A percentile compares a stretch with the other conserved stretches of the same genome.
Conservation (phyloP, 1,284 basidiomycete species). For the Testicularia cyperi region DNA sequence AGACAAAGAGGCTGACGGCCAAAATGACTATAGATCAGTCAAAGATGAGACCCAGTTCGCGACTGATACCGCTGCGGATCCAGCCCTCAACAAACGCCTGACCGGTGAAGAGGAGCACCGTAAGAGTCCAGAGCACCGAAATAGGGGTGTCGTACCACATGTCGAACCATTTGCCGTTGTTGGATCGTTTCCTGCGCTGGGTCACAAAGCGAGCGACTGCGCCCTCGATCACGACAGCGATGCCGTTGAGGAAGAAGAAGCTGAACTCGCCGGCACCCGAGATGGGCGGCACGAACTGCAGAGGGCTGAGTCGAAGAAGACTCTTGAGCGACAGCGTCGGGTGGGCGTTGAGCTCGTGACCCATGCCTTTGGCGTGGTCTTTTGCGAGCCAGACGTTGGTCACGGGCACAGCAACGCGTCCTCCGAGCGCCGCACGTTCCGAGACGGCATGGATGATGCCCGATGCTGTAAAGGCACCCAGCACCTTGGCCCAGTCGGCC, state of each 20-base stretch:
- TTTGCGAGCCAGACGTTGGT: conserved; percentile 33
- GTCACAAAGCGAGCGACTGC: conserved; percentile 15
- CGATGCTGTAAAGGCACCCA: conserved; percentile 37
- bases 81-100: conserved; percentile 43
- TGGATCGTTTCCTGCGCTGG: conserved; percentile 8
- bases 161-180: conserved; percentile 11
- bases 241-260: conserved; percentile 43
- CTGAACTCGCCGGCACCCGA: conserved; percentile 40
- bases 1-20: too few species aligned
- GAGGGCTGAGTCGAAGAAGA: conserved; percentile 7
- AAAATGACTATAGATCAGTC: too few species aligned
- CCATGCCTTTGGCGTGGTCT: conserved; percentile 26
- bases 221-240: conserved; percentile 40
- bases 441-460: conserved; percentile 41
- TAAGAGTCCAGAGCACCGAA: conserved; percentile 29
- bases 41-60: conserved; percentile 18
- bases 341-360: conserved; percentile 15
- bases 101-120: conserved; percentile 36
- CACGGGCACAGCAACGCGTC: conserved; percentile 29
- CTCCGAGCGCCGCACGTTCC: conserved; percentile 35
- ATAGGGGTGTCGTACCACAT: conserved; percentile 33
- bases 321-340: conserved; percentile 1
- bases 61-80: conserved; percentile 35
- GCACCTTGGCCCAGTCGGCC: conserved; percentile 45
- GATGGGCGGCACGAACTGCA: conserved; percentile 34